Evolutionary conservation across 768 basidiomycete species (phyloP), one percentile per base, ranked within the genome.

Genomic region (Erythrobasidium yunnanense): DNA sequence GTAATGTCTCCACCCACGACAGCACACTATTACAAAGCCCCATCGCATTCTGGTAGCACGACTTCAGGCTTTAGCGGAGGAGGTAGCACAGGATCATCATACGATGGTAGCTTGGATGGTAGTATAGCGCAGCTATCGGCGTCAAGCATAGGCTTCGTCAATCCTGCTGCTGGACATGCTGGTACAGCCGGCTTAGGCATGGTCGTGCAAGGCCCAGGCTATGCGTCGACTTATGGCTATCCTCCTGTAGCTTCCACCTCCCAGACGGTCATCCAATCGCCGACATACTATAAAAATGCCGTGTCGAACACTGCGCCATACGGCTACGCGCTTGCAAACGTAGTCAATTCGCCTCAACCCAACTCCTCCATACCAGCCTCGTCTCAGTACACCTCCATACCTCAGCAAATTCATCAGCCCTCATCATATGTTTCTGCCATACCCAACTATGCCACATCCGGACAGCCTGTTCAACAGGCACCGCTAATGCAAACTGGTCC

Each of bases 51-150:
- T 34, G 33, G 54, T 20, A 34, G 54, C 30, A 30, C 54, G 5
- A 55, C 54, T 18, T 55, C 54, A 23, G 54, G 27, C 54, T 55
- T 55, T 34, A 29, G n/a, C n/a, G n/a, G n/a, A n/a, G 54, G 11
- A 13, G 54, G 54, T 34, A 33, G 30, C 7, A 34, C 22, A 2
- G 54, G 54, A 3, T 55, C 54, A 18, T 55, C 54, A 23, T 55
- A 55, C 54, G 54, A 55, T 35, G 54, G 54, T 34, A 55, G 30
- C 38, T n/a, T 42, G 38, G 38, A 42, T n/a, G n/a, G 38, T n/a
- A 42, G 38, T 42, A 11, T 42, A 11, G 38, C 38, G 11, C 11
- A 11, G n/a, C n/a, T n/a, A n/a, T n/a, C n/a, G n/a, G n/a, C n/a
- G n/a, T n/a, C n/a, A n/a, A n/a, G n/a, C n/a, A n/a, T n/a, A n/a